Evolutionary conservation across 148 eudicot genomes (phyloP).

Genomic region (Mesembryanthemum crystallinum): DNA sequence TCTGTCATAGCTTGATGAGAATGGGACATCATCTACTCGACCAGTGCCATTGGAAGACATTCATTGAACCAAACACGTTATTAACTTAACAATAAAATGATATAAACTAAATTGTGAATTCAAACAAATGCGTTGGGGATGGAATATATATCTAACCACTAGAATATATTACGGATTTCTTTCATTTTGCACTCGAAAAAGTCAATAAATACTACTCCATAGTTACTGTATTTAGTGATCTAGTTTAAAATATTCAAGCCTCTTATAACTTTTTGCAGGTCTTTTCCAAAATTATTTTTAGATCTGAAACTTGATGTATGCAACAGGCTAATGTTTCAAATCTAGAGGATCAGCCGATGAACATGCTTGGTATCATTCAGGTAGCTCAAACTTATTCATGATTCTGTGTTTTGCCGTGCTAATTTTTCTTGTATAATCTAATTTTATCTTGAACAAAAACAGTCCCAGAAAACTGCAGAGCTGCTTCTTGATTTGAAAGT

Average conservation of each 20-base stretch:
- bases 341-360: conserved; percentile 56
- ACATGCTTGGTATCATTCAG: conserved; percentile 85
- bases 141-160: not conserved
- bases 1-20: conserved; percentile 3
- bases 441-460: conserved; percentile 29
- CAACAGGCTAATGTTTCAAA: conserved; percentile 43
- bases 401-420: not conserved
- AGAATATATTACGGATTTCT: not conserved
- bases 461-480: conserved; percentile 98
- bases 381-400: conserved; percentile 27
- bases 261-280: conserved; percentile 20
- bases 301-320: conserved; percentile 24
- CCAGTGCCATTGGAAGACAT: not conserved
- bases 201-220: not conserved
- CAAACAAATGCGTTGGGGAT: not conserved
- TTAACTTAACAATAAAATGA: not conserved
- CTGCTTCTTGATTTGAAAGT: conserved; percentile 87
- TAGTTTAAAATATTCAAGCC: not conserved
- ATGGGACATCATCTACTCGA: not conserved
- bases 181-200: not conserved
- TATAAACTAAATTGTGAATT: not conserved
- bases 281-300: conserved; percentile 9
- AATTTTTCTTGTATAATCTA: conserved; percentile 9
- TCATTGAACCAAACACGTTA: not conserved
- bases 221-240: not conserved